Evolutionary conservation across 306 rosid species (phyloP), one percentile per base, ranked within the genome.

Genomic region (Cucurbita moschata): DNA sequence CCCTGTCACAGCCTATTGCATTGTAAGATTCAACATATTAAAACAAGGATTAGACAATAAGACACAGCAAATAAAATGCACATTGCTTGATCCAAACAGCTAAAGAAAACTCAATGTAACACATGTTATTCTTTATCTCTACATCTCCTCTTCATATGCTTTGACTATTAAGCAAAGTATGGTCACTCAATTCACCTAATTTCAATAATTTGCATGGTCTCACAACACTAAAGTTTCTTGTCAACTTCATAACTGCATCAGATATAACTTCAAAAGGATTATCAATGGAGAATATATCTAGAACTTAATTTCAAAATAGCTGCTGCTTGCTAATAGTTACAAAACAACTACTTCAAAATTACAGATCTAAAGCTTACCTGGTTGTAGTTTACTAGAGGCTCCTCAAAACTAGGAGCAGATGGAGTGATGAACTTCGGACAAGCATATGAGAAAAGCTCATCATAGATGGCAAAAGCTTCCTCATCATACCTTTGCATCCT

Each of bases 371-470:
- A 15, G 73, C 72, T 71, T 81, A 94, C 97, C 92, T 94, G 99
- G 80, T 95, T 95, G 81, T 95, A 95, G 77, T 95, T 95, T 74
- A 87, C 90, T 49, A 89, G 84, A 75, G 96, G 96, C 82, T 95
- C 99, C 81, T 91, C 99, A 56, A 95, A 91, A 80, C 87, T 89
- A 83, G 99, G 96, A 26, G 95, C 88, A n/a, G 99, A 91, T 10
- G 99, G 97, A 55, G 97, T 94, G 60, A 94, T 94, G 82, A 94
- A 94, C 83, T 94, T 94, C 7, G 99, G 99, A 46, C 99, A 94
- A 61, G 99, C 99, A 76, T 94, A 94, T 1, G 99, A 94, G 87
- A 94, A 94, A 77, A 91, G 97, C 82, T 94, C 99, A 52, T 94
- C 99, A 82, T 94, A 89, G 66, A 94, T 83, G 12, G 97, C 86